Evolutionary conservation across 2,329 filamentous ascomycete genomes (phyloP), one percentile per base, ranked within the genome.

Genomic region (Geosmithia flava): DNA sequence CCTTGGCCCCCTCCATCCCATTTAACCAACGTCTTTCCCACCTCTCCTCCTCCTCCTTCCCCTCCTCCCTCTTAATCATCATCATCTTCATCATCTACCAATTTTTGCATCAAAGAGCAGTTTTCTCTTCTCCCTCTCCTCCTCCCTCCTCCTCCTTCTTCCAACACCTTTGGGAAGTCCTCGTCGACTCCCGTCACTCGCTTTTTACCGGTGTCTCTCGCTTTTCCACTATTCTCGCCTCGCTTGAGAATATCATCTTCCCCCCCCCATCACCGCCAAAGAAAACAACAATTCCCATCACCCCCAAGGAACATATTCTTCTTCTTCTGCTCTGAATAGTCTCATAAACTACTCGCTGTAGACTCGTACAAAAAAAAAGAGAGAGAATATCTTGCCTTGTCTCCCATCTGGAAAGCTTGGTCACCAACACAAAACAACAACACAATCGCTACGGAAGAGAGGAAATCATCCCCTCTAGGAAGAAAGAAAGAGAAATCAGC

Each of bases 151-250:
- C 67, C 62, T 60, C 61, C 62, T 58, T 57, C 56, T 51, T 56
- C 63, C 62, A 56, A 56, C 55, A 55, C 60, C 61, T 61, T 64
- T 75, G 79, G 79, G 79, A 82, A 82, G 78, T 80, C 79, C 80
- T 83, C 79, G 79, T 74, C 69, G 80, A 73, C 79, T 83, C 80
- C 79, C 81, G 78, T 82, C 80, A 80, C 78, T 83, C 80, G 80
- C 80, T 83, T 81, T 37, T 69, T 66, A 63, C 62, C 44, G 65
- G 65, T 70, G 37, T 47, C 29, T 40, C 33, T 44, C 20, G 39
- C 46, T 42, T 43, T 30, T 16, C 3, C 3, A 4, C 41, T 20
- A 8, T 44, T 20, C 42, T 44, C 20, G 17, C 27, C 42, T 44
- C 42, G 42, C 42, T 44, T 44, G 42, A 20, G 42, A 19, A 42